phyloP scores from a whole-genome alignment of 345 rosid species.

The Erysimum cheiranthoides region DNA sequence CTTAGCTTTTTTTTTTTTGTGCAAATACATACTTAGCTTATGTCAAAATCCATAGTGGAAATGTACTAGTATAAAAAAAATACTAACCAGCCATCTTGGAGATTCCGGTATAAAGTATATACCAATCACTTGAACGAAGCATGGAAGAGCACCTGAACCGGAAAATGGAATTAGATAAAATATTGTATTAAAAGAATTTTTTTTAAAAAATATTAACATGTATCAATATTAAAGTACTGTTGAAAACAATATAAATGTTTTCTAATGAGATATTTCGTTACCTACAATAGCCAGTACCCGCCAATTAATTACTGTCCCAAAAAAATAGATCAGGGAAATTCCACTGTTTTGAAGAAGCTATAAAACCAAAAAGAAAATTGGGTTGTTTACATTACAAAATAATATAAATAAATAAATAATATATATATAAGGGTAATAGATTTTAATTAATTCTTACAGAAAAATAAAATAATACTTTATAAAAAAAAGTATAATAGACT shows the following conservation, averaged over 20 bases:
- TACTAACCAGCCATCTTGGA: slow-evolving; percentile 59
- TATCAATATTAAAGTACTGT: too few relatives aligned
- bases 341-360: slow-evolving; percentile 45
- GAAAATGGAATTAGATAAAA: not conserved
- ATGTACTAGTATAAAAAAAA: not conserved
- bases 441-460: not conserved
- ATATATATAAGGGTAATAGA: not conserved
- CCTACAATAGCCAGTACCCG: slow-evolving; percentile 45
- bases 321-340: slow-evolving; percentile 39
- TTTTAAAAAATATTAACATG: too few relatives aligned
- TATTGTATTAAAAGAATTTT: too few relatives aligned
- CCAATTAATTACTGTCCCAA: slow-evolving; percentile 48
- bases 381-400: too few relatives aligned
- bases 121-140: slow-evolving; percentile 46
- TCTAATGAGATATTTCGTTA: slow-evolving; percentile 6
- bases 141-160: slow-evolving; percentile 46
- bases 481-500: not conserved
- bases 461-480: not conserved
- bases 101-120: slow-evolving; percentile 60
- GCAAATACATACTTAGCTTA: too few relatives aligned
- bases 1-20: too few relatives aligned
- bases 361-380: not conserved
- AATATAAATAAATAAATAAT: not conserved
- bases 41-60: not conserved
- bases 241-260: not conserved